phyloP scores from a whole-genome alignment of 495 filamentous ascomycete genomes.

The Cetradonia linearis region DNA sequence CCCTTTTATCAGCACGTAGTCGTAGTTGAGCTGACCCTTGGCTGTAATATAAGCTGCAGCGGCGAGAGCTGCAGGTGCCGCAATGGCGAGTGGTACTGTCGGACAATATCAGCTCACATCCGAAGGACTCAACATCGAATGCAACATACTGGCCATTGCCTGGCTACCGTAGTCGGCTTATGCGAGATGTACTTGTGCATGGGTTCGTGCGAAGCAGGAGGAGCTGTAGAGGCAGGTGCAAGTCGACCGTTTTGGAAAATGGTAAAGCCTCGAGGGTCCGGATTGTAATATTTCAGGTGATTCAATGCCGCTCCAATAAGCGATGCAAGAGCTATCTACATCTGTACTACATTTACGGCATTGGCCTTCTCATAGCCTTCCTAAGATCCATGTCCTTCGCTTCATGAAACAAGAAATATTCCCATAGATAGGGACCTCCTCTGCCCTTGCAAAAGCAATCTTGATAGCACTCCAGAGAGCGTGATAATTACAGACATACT shows the following conservation, averaged over 20 bases:
- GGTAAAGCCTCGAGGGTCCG: background rate
- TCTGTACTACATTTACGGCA: background rate
- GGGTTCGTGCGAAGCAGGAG: background rate
- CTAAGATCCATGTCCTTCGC: background rate
- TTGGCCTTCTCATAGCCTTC: background rate
- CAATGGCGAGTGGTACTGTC: slow-evolving; percentile 38
- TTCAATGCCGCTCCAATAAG: background rate
- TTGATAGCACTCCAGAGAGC: background rate
- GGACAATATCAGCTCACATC: background rate
- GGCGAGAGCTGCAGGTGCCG: slow-evolving; percentile 55
- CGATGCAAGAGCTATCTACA: background rate
- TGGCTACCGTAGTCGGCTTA: background rate
- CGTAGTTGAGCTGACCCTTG: slow-evolving; percentile 55
- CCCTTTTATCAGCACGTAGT: slow-evolving; percentile 45
- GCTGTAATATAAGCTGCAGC: slow-evolving; percentile 76
- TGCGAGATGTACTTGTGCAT: background rate
- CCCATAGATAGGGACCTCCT: background rate
- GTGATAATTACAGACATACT: background rate
- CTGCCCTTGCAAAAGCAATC: background rate
- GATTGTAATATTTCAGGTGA: too few species aligned
- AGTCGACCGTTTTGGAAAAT: background rate
- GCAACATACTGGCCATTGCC: slow-evolving; percentile 19
- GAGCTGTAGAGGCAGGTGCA: background rate
- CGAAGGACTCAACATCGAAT: too few species aligned
- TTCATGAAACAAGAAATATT: background rate